These are phyloP conservation scores for Phlyctochytrium bullatum DNA, from an alignment of 192 early-diverging fungal species.

Conservation along the genomic window DNA sequence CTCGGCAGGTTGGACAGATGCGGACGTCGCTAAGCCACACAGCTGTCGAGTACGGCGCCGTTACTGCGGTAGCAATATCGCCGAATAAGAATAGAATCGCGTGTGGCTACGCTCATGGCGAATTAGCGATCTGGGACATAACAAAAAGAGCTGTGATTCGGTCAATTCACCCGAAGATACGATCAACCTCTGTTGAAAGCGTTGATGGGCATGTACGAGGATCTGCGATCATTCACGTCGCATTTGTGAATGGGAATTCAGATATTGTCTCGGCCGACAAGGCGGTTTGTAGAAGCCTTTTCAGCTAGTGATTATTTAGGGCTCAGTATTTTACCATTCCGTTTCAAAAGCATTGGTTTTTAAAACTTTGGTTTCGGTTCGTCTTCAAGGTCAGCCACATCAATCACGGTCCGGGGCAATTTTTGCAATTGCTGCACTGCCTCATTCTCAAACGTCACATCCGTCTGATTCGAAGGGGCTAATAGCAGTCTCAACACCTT, in stretches of 20 bases:
- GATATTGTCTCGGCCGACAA: conserved; percentile 45
- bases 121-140: conserved; percentile 48
- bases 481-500: conserved; percentile 31
- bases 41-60: conserved; percentile 28
- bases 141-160: conserved; percentile 20
- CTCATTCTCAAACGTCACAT: conserved; percentile 2
- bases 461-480: conserved; percentile 22
- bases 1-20: conserved; percentile 13
- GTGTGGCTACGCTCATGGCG: conserved; percentile 37
- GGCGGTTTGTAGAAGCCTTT: conserved; percentile 27
- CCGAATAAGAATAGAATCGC: conserved; percentile 34
- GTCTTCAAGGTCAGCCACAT: conserved; percentile 22
- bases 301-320: conserved; percentile 20
- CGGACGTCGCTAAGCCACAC: background rate
- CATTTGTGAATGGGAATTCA: conserved; percentile 26
- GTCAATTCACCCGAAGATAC: conserved; percentile 23
- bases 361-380: conserved; percentile 15
- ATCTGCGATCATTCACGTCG: conserved; percentile 38
- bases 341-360: conserved; percentile 20
- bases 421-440: conserved; percentile 22
- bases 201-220: conserved; percentile 39
- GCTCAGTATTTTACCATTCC: conserved; percentile 42
- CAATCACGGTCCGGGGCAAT: conserved; percentile 22
- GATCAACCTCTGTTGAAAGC: background rate
- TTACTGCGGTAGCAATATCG: conserved; percentile 36